Conservation (phyloP, 164 flowering plant species). For the Chimonanthus salicifolius region DNA sequence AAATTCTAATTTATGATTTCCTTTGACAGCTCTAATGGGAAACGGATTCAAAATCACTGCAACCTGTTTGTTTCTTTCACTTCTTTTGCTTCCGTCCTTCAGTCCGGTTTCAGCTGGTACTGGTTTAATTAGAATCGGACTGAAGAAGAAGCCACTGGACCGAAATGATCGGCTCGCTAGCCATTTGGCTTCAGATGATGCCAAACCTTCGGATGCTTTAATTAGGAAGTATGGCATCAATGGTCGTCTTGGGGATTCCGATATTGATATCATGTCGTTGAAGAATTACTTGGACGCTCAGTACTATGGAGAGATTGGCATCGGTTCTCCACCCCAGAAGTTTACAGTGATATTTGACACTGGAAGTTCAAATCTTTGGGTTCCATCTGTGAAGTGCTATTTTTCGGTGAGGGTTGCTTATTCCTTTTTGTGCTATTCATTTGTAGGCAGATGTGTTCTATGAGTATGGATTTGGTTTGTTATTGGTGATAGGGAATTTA, state of each 20-base stretch:
- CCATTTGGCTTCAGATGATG: conserved; percentile 20
- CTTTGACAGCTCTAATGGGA: conserved; percentile 29
- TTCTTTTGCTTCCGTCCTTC: conserved; percentile 33
- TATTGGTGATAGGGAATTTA: neutral
- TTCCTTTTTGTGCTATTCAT: neutral
- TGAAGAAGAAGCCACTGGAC: conserved; percentile 37
- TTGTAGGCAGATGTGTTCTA: too few species aligned
- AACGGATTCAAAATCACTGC: conserved; percentile 11
- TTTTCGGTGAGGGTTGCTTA: conserved; percentile 49
- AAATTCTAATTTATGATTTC: neutral
- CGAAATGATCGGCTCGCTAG: conserved; percentile 23
- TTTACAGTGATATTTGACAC: conserved; percentile 93
- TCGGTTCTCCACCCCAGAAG: conserved; percentile 86
- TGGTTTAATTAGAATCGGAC: conserved; percentile 37
- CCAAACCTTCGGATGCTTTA: neutral
- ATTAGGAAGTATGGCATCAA: conserved; percentile 29
- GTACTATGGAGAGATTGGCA: conserved; percentile 80
- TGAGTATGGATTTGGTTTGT: neutral
- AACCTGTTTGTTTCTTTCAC: conserved; percentile 27
- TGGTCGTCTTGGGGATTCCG: conserved; percentile 22
- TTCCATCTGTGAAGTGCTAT: conserved; percentile 78
- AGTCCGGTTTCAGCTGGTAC: conserved; percentile 26
- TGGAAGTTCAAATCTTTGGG: conserved; percentile 93
- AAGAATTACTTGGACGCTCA: conserved; percentile 95
- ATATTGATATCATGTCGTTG: conserved; percentile 43